Base-by-base conservation (phyloP, 192 early-diverging fungal genomes). In the Chytriomyces hyalinus region DNA sequence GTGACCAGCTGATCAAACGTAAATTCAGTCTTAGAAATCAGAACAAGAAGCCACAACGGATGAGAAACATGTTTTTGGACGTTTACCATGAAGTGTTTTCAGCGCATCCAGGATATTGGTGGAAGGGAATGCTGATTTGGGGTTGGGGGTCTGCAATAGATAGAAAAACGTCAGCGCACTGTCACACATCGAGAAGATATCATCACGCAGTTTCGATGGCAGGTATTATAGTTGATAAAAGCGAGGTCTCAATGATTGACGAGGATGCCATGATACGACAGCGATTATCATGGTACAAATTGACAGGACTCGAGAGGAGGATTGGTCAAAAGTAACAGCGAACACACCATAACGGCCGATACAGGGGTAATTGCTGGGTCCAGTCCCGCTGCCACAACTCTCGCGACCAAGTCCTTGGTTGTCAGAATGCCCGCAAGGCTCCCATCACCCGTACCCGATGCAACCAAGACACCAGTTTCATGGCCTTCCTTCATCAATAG, bases 291-390 rank as follows among this genome's bases (percentile, higher is more conserved):
- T 36, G 36, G 36, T 3, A 36, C 36, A 36, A 36, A 36, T 36
- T 36, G 36, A 36, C 36, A 36, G 36, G 36, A 36, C 36, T 36
- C 36, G 36, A 36, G 36, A 36, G 36, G 36, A 36, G 36, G 36
- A 36, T 36, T 36, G 36, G 36, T 36, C 13, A 0, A 20, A 80
- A 71, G 49, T 20, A 24, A 50, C 63, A 10, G 22, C 5, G 26
- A 9, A 75, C 71, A 17, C 77, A 87, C 85, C 97, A 99, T 99
- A 17, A 99, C 95, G 76, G 94, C 92, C 28, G 94, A 92, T 43
- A 99, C 96, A 64, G 92, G 90, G 78, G 95, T 97, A 36, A 90
- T 94, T 64, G 86, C 86, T 73, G 97, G 95, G 78, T 95, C 92
- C 64, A 98, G 83, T 17, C 93, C 73, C 6, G 84, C 84, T 28